Conservation (phyloP, 352 stramenopile genomes). For the Salisapilia sapeloensis region DNA sequence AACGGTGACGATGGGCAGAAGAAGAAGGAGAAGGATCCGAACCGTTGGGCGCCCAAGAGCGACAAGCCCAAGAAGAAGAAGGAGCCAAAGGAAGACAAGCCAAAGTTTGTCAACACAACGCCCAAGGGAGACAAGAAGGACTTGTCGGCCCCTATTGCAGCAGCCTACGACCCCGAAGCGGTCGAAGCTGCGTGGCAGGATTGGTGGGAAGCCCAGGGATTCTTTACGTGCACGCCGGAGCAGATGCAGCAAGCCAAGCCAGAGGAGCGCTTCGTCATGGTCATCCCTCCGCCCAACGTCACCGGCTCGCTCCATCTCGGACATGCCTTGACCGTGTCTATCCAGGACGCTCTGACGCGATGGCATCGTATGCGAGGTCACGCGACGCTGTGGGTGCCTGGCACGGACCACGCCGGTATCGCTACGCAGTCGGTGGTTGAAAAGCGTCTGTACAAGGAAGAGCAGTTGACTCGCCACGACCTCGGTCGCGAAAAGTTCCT, state of each 20-base stretch:
- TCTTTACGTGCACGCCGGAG: constrained; percentile 88
- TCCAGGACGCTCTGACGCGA: constrained; percentile 94
- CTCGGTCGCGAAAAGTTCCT: constrained; percentile 90
- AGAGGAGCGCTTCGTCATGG: constrained; percentile 95
- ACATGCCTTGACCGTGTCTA: constrained; percentile 95
- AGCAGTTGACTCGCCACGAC: constrained; percentile 70
- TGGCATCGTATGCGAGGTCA: constrained; percentile 98
- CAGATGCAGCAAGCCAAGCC: constrained; percentile 52
- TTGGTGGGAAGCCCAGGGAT: constrained; percentile 95
- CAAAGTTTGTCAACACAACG: constrained; percentile 85
- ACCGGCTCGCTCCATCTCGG: constrained; percentile 92
- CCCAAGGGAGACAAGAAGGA: constrained; percentile 93
- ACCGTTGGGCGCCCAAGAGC: constrained; percentile 76
- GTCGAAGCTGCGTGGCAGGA: constrained; percentile 98
- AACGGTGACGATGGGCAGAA: constrained; percentile 56
- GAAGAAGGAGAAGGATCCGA: constrained; percentile 93
- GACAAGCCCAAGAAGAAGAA: constrained; percentile 77
- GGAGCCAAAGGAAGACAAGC: constrained; percentile 29
- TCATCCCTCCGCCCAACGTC: constrained; percentile 81
- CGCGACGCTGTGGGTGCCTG: constrained; percentile 95
- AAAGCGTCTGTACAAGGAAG: constrained; percentile 75
- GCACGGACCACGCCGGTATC: constrained; percentile 97
- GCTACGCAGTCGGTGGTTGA: constrained; percentile 92
- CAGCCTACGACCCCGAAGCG: constrained; percentile 90
- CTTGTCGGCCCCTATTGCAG: constrained; percentile 79